phyloP scores from a whole-genome alignment of 352 stramenopile species.

The Albugo candida region DNA sequence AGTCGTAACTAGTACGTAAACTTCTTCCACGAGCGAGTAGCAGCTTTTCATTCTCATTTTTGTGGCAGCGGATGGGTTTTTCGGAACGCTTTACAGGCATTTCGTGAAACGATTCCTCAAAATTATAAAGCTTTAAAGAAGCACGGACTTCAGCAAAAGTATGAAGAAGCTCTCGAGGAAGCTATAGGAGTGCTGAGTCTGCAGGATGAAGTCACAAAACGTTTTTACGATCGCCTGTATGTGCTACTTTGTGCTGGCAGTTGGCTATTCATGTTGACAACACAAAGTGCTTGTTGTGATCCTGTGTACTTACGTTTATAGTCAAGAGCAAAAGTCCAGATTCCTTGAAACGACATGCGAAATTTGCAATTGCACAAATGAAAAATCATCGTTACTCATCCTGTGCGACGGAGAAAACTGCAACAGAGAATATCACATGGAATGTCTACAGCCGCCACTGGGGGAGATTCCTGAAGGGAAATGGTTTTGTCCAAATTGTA shows the following conservation, averaged over 20 bases:
- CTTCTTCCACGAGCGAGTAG: too few relatives aligned
- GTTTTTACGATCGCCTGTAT: conserved; percentile 71
- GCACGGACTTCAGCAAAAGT: conserved; percentile 33
- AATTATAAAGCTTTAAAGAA: conserved; percentile 41
- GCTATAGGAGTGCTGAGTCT: conserved; percentile 42
- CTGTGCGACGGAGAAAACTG: conserved; percentile 69
- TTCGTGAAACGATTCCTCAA: conserved; percentile 34
- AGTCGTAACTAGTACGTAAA: conserved; percentile 67
- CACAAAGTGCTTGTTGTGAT: background rate
- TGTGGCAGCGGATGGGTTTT: conserved; percentile 48
- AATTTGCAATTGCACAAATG: conserved; percentile 57
- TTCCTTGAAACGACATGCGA: conserved; percentile 60
- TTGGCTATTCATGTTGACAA: background rate
- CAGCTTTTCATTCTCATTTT: background rate
- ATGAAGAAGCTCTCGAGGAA: conserved; percentile 52
- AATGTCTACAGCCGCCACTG: conserved; percentile 51
- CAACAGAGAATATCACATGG: conserved; percentile 76
- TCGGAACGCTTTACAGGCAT: conserved; percentile 45
- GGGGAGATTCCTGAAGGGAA: conserved; percentile 23
- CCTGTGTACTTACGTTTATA: conserved; percentile 6
- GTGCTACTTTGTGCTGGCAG: conserved; percentile 3
- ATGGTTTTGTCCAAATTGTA: conserved; percentile 63
- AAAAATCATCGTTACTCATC: conserved; percentile 65
- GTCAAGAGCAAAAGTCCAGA: conserved; percentile 47
- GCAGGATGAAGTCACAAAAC: conserved; percentile 24